phyloP scores from a whole-genome alignment of 805 yeast genomes.

The Kazachstania kunashirensis region DNA sequence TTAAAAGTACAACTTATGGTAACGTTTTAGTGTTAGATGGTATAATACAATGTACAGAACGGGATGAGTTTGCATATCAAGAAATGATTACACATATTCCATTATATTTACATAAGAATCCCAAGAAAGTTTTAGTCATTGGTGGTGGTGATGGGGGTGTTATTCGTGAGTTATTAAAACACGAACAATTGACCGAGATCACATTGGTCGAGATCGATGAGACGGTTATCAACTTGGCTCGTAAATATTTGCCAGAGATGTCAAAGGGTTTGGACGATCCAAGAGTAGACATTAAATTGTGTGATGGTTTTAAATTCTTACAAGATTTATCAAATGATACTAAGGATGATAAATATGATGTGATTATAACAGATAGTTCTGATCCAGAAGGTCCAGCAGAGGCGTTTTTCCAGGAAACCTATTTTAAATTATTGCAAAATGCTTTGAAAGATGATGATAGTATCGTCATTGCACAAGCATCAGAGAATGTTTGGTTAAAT shows the following conservation, averaged over 20 bases:
- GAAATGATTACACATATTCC: constrained; percentile 86
- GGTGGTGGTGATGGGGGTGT: constrained; percentile 99
- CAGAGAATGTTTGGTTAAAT: constrained; percentile 70
- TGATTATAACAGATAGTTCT: constrained; percentile 83
- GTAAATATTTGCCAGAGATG: constrained; percentile 70
- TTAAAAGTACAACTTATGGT: constrained; percentile 67
- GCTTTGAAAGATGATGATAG: constrained; percentile 50
- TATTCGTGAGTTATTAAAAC: constrained; percentile 76
- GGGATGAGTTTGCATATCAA: constrained; percentile 90
- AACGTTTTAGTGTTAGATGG: constrained; percentile 87
- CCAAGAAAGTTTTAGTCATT: constrained; percentile 70
- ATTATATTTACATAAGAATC: constrained; percentile 63
- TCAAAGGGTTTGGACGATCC: constrained; percentile 55
- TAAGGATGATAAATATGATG: constrained; percentile 50
- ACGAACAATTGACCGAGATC: constrained; percentile 50
- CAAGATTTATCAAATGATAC: constrained; percentile 29
- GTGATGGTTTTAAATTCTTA: constrained; percentile 78
- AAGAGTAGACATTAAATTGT: constrained; percentile 54
- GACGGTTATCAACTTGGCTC: constrained; percentile 63
- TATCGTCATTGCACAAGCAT: constrained; percentile 71
- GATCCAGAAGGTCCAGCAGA: constrained; percentile 97
- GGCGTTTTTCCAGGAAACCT: constrained; percentile 68
- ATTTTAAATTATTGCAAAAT: constrained; percentile 56
- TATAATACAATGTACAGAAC: constrained; percentile 80
- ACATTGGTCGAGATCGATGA: constrained; percentile 86